These are phyloP conservation scores for Vaccinium myrtillus DNA, from an alignment of 148 eudicot species.

Conservation along the genomic window DNA sequence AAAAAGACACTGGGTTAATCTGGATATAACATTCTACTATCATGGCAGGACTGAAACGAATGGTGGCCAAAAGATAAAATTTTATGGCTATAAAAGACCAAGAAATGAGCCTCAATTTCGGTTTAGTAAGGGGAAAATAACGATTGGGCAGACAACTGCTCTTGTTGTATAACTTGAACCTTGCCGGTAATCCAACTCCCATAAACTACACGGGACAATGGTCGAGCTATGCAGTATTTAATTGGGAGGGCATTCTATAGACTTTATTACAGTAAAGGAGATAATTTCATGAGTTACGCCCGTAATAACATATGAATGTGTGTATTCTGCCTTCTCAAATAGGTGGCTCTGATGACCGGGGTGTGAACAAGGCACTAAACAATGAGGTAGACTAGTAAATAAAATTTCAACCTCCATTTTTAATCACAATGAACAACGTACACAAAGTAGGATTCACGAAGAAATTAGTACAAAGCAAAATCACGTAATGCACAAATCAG, in stretches of 20 bases:
- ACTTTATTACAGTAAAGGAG: not conserved
- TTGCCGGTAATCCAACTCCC: not conserved
- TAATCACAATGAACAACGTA: not conserved
- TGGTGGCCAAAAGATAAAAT: not conserved
- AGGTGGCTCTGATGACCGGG: not conserved
- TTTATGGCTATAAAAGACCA: not conserved
- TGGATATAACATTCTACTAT: not conserved
- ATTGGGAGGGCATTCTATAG: not conserved
- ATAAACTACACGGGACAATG: not conserved
- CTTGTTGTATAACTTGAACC: not conserved
- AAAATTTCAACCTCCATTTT: not conserved
- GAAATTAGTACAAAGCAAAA: not conserved
- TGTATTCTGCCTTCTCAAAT: not conserved
- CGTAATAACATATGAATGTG: not conserved
- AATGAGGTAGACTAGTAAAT: not conserved
- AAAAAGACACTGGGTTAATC: not conserved
- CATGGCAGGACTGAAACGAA: not conserved
- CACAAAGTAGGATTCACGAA: not conserved
- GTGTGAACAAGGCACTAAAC: not conserved
- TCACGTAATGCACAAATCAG: not conserved
- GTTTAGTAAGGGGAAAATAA: not conserved
- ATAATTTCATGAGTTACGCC: not conserved
- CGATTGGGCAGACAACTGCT: not conserved
- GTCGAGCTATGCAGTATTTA: not conserved
- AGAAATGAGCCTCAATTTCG: not conserved